Base-by-base conservation (phyloP, 139 green algal genomes). In the Closterium sp. region DNA sequence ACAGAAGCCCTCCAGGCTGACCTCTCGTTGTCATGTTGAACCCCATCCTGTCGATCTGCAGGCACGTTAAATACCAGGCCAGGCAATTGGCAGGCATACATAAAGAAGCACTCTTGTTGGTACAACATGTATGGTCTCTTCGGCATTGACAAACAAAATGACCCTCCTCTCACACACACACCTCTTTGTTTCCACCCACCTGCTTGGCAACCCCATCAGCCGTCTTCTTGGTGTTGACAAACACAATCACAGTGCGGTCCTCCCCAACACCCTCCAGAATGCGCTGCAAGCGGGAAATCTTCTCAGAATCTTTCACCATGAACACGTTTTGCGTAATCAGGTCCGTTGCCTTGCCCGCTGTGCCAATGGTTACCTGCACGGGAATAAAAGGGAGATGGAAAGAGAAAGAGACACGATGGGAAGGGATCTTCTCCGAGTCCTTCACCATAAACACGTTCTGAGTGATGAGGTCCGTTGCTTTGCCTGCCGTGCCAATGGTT, bases 171-270 rank as follows among this genome's bases (percentile, higher is more conserved):
- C 42, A 5, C 7, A 62, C 42, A 5, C 42, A 7, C 5, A 62
- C 42, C 5, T 62, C 42, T 7, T 62, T 62, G 7, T 7, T 7
- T 62, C 42, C 42, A 5, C 42, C 42, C 86, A 99, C 94, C 42
- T 97, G 95, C 29, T 85, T 91, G 28, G 97, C 96, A 87, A 99
- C 96, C 31, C 95, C 94, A 93, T 99, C 97, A 91, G 97, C 99
- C 91, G 85, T 70, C 92, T 94, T 98, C 92, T 97, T 98, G 89
- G 97, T 98, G 96, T 99, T 99, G 86, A 97, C 97, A 96, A 99
- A 99, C 30, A 99, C 97, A 88, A 99, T 99, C 88, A 96, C 96
- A 91, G 96, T 96, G 17, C 62, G 62, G 19, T 79, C 62, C 62
- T 79, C 62, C 62, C 62, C 62, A 79, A 79, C 17, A 2, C 17